Percentiles rank a stretch among this genome's conserved stretches.
These are phyloP conservation scores for Brachypodium distachyon DNA, from an alignment of 202 grass and related monocot species.

Conservation along the genomic window DNA sequence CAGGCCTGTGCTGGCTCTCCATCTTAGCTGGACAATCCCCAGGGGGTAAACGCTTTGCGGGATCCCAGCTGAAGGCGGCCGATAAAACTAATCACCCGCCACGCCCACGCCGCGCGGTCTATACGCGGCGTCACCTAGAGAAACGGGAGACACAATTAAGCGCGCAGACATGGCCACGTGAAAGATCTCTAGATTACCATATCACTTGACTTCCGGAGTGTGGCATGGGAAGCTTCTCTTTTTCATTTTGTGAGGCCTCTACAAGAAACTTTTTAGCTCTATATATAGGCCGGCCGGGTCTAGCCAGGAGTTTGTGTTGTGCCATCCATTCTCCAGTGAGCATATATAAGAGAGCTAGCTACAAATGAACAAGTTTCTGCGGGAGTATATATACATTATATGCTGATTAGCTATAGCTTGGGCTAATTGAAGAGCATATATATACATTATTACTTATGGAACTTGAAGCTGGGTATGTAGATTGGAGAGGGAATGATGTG, in stretches of 20 bases:
- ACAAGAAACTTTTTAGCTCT: background rate
- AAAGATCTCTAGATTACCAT: background rate
- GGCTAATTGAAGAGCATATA: background rate
- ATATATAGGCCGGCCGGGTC: background rate
- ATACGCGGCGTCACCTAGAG: slow-evolving; percentile 2
- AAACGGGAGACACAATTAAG: background rate
- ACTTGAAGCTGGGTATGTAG: slow-evolving; percentile 9
- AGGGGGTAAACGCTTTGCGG: background rate
- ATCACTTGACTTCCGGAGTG: background rate
- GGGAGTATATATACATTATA: too few species aligned
- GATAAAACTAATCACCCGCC: background rate
- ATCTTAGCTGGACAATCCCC: background rate
- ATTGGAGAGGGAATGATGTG: slow-evolving; percentile 50
- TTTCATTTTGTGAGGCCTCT: background rate
- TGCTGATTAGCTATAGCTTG: background rate
- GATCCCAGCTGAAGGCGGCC: background rate
- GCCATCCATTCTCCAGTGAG: background rate
- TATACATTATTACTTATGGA: slow-evolving; percentile 6
- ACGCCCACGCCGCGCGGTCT: background rate
- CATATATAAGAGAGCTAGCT: background rate
- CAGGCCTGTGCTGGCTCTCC: background rate
- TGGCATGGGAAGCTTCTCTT: background rate
- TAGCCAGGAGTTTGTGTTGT: background rate
- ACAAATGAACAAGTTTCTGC: background rate
- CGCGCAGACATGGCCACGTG: background rate